Percentiles rank a stretch among this genome's conserved stretches.
These are phyloP conservation scores for Annona cherimola DNA, from an alignment of 164 flowering plant species.

Conservation along the genomic window DNA sequence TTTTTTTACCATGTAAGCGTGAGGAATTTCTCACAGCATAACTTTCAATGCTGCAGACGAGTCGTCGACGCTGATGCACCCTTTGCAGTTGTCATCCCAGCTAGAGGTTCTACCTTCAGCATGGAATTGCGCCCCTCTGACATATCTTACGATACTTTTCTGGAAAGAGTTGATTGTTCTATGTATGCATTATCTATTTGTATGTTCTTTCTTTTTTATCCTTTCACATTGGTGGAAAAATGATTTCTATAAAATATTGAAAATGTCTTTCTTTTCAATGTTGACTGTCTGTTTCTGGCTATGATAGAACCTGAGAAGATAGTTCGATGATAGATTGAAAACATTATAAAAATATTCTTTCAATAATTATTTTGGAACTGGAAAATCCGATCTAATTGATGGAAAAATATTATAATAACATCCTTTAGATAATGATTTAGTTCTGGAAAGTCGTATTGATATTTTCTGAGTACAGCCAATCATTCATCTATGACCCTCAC, in stretches of 20 bases:
- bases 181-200: conserved; percentile 34
- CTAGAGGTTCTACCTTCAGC: conserved; percentile 39
- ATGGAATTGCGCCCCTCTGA: conserved; percentile 58
- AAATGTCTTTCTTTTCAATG: background rate
- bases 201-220: conserved; percentile 9
- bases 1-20: background rate
- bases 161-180: conserved; percentile 42
- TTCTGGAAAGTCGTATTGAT: too few relatives aligned
- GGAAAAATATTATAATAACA: too few relatives aligned
- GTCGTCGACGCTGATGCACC: conserved; percentile 84
- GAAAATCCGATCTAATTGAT: too few relatives aligned
- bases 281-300: too few relatives aligned
- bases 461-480: too few relatives aligned
- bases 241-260: background rate
- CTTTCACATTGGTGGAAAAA: background rate
- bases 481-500: too few relatives aligned
- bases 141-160: conserved; percentile 69
- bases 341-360: too few relatives aligned
- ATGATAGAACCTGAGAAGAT: too few relatives aligned
- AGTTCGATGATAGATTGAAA: too few relatives aligned
- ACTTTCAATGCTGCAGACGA: conserved; percentile 50
- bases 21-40: conserved; percentile 18
- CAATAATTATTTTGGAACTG: too few relatives aligned
- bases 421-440: too few relatives aligned
- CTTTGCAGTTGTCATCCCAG: conserved; percentile 65